Conservation (phyloP, 768 basidiomycete genomes). For the Neoboletus brunneissimus region DNA sequence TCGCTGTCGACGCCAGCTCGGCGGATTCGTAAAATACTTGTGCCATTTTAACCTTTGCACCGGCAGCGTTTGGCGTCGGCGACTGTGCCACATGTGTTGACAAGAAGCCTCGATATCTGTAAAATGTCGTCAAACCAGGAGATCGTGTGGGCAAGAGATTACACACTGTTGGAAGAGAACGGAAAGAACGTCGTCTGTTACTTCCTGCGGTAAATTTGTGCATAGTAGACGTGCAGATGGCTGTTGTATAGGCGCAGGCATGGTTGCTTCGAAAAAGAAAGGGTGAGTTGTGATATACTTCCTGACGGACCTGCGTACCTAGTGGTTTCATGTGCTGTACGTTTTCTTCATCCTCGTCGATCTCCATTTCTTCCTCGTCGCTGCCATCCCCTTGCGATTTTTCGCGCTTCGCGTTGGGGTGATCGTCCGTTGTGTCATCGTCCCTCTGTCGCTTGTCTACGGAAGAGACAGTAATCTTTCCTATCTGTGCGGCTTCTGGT, state of each 20-base stretch:
- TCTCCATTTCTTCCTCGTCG: constrained; percentile 91
- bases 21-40: constrained; percentile 75
- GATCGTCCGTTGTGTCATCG: constrained; percentile 52
- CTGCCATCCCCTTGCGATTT: constrained; percentile 59
- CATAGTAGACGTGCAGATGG: constrained; percentile 66
- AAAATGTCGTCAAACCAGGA: neutral
- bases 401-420: constrained; percentile 62
- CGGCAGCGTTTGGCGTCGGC: constrained; percentile 62
- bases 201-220: constrained; percentile 88
- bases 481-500: constrained; percentile 42
- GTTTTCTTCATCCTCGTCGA: constrained; percentile 82
- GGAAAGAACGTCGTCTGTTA: constrained; percentile 80
- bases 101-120: constrained; percentile 82
- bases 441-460: constrained; percentile 68
- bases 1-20: constrained; percentile 72
- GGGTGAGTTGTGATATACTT: constrained; percentile 10
- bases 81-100: constrained; percentile 67
- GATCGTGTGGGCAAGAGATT: neutral
- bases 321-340: constrained; percentile 39
- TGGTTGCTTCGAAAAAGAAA: constrained; percentile 27
- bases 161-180: constrained; percentile 92
- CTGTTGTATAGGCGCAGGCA: constrained; percentile 51
- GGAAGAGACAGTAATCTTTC: constrained; percentile 31
- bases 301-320: constrained; percentile 42
- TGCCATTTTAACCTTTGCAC: constrained; percentile 73